Conservation (phyloP, 805 yeast genomes). For the Starmerella khaoyaiensis region DNA sequence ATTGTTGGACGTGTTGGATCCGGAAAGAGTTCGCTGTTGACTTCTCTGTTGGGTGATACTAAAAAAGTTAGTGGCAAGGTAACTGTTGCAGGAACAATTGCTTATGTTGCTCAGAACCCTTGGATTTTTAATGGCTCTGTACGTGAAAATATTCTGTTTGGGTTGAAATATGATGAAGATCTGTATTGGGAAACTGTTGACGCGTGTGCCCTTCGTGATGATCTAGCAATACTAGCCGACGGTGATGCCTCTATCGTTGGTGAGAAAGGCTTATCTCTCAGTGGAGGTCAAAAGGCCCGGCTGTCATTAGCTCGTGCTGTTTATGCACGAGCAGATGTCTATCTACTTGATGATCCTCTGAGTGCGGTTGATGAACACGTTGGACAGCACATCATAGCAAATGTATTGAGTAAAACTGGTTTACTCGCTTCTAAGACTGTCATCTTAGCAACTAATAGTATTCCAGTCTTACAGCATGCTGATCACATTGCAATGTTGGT, state of each 20-base stretch:
- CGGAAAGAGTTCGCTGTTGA: slow-evolving; percentile 77
- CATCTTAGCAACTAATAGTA: slow-evolving; percentile 74
- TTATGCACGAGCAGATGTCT: slow-evolving; percentile 53
- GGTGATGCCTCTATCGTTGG: slow-evolving; percentile 75
- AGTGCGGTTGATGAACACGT: slow-evolving; percentile 82
- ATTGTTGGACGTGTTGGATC: slow-evolving; percentile 83
- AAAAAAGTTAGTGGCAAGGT: slow-evolving; percentile 64
- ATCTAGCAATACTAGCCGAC: slow-evolving; percentile 52
- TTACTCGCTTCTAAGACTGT: slow-evolving; percentile 60
- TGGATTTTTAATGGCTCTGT: slow-evolving; percentile 97
- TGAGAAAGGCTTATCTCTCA: slow-evolving; percentile 69
- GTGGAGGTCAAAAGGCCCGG: slow-evolving; percentile 87
- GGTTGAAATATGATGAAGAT: slow-evolving; percentile 38
- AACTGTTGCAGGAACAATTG: slow-evolving; percentile 59
- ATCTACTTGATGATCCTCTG: slow-evolving; percentile 63
- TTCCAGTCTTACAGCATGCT: slow-evolving; percentile 68
- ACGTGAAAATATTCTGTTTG: slow-evolving; percentile 61
- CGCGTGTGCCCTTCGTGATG: slow-evolving; percentile 56
- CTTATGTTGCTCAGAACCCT: slow-evolving; percentile 81
- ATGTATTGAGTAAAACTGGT: slow-evolving; percentile 72
- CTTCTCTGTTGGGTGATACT: slow-evolving; percentile 71
- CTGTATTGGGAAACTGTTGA: slow-evolving; percentile 43
- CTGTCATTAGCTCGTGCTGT: slow-evolving; percentile 69
- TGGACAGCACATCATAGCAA: slow-evolving; percentile 62
- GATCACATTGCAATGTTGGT: slow-evolving; percentile 54